Conservation (phyloP, 2,329 filamentous ascomycete species). For the Aspergillus melleus region DNA sequence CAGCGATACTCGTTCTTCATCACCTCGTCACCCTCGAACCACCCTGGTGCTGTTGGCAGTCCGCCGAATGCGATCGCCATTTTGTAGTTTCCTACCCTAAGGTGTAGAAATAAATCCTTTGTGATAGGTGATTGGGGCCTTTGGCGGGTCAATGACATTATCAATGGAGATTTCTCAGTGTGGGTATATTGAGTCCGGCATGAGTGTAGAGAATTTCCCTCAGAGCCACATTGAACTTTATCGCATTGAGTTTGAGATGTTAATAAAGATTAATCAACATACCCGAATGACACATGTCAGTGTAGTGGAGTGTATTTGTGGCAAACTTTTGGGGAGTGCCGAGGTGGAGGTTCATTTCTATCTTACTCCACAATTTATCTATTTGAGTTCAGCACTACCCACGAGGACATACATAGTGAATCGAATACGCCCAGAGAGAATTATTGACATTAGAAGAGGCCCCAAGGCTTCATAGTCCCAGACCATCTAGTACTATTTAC, state of each 20-base stretch:
- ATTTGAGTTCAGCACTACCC: background rate
- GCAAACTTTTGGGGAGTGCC: background rate
- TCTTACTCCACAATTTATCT: background rate
- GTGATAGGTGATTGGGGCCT: too few species aligned
- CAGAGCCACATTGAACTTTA: background rate
- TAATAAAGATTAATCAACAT: background rate
- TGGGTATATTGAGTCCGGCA: too few species aligned
- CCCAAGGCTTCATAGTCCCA: background rate
- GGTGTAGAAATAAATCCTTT: too few species aligned
- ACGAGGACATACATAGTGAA: background rate
- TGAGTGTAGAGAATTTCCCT: too few species aligned
- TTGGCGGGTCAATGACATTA: too few species aligned
- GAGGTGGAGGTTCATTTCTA: background rate
- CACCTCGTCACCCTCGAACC: slow-evolving; percentile 46
- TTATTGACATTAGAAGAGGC: background rate
- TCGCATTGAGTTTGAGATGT: background rate
- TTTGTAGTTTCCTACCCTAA: slow-evolving; percentile 6
- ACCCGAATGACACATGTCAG: background rate
- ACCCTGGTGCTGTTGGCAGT: slow-evolving; percentile 37
- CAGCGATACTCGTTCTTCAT: slow-evolving; percentile 47
- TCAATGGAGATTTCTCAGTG: too few species aligned
- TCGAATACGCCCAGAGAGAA: background rate
- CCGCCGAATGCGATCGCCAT: slow-evolving; percentile 33
- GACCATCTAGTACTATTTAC: background rate
- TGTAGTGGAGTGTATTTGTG: background rate